Conservation (phyloP, 148 eudicot species). For the Vaccinium macrocarpon region DNA sequence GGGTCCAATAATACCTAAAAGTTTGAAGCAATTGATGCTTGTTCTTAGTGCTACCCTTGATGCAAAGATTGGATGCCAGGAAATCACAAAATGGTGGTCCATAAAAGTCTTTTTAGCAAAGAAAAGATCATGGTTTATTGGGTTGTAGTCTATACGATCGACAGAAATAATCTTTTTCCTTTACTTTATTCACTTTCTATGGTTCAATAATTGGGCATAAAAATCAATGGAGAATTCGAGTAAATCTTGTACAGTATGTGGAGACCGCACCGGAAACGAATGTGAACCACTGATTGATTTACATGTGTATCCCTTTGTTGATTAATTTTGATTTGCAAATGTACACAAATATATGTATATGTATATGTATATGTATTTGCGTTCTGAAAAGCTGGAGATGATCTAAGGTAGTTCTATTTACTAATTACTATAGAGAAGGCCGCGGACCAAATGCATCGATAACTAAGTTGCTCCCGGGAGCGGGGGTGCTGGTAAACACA, state of each 20-base stretch:
- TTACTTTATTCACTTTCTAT: slow-evolving; percentile 13
- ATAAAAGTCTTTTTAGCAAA: background rate
- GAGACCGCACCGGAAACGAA: background rate
- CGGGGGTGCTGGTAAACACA: no score
- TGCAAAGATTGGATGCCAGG: background rate
- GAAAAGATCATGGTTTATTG: slow-evolving; percentile 2
- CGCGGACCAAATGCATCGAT: no score
- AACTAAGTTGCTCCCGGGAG: no score
- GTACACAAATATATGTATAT: background rate
- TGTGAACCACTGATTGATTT: background rate
- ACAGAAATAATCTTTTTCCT: background rate
- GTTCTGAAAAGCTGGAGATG: no score
- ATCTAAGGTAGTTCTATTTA: no score
- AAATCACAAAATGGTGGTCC: slow-evolving; percentile 12
- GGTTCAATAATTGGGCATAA: background rate
- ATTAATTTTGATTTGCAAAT: background rate
- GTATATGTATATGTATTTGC: no score
- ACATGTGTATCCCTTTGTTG: background rate
- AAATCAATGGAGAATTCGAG: background rate
- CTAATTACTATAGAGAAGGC: no score
- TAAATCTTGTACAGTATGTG: background rate
- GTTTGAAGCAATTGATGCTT: slow-evolving; percentile 17
- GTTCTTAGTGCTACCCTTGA: background rate
- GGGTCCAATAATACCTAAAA: slow-evolving; percentile 10
- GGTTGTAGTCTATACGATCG: slow-evolving; percentile 6